These are phyloP conservation scores for Rachicladosporium sp. DNA, from an alignment of 2,329 filamentous ascomycete genomes.

Conservation along the genomic window DNA sequence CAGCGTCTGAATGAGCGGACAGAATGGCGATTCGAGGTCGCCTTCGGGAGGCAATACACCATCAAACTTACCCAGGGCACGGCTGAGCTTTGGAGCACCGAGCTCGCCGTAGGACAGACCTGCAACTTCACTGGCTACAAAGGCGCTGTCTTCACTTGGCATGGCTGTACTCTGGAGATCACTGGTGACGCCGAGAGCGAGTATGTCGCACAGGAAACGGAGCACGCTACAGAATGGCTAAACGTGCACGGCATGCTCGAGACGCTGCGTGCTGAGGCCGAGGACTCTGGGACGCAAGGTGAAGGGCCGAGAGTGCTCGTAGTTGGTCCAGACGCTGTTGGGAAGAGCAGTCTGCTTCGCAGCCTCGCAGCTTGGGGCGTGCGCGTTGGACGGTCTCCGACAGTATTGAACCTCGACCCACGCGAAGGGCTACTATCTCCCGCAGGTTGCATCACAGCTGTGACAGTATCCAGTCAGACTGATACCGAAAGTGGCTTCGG, in stretches of 20 bases:
- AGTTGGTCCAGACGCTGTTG: slow-evolving; percentile 62
- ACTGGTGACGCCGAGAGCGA: slow-evolving; percentile 56
- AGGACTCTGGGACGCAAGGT: slow-evolving; percentile 8
- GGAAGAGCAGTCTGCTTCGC: slow-evolving; percentile 45
- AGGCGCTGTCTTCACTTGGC: slow-evolving; percentile 83
- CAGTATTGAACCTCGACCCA: slow-evolving; percentile 73
- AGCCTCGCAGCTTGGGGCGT: slow-evolving; percentile 69
- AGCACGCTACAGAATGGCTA: slow-evolving; percentile 59
- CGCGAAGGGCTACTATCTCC: slow-evolving; percentile 47
- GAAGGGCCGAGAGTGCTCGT: slow-evolving; percentile 71
- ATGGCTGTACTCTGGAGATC: slow-evolving; percentile 77
- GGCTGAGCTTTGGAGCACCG: slow-evolving; percentile 89
- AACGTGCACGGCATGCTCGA: slow-evolving; percentile 85
- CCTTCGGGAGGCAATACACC: slow-evolving; percentile 21
- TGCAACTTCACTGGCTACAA: slow-evolving; percentile 76
- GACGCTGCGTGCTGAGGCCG: slow-evolving; percentile 51
- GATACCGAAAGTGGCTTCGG: slow-evolving; percentile 79
- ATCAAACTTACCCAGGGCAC: slow-evolving; percentile 62
- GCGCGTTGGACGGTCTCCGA: slow-evolving; percentile 66
- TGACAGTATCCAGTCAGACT: slow-evolving; percentile 76
- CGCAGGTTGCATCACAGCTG: slow-evolving; percentile 69
- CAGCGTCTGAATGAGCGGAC: slow-evolving; percentile 33
- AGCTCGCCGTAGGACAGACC: slow-evolving; percentile 66
- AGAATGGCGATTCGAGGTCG: slow-evolving; percentile 32
- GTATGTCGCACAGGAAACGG: slow-evolving; percentile 65